Base-by-base conservation (phyloP, 495 filamentous ascomycete species). In the Schizothecium vesticola region DNA sequence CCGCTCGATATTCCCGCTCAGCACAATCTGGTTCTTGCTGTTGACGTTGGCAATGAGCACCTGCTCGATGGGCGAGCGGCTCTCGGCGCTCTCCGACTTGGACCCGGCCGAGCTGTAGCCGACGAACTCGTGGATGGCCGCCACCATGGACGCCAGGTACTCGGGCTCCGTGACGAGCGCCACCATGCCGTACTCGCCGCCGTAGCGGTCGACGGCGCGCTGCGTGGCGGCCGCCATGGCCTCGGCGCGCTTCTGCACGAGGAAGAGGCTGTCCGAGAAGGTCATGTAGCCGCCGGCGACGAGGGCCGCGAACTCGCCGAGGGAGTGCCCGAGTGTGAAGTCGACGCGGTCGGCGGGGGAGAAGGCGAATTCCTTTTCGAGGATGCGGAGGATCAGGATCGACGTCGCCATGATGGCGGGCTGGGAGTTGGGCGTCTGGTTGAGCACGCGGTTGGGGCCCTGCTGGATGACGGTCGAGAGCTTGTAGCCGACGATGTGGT, bases 341-440 rank as follows among this genome's bases (percentile, higher is more conserved):
- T 97, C 91, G 3, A 90, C 87, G 22, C 89, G 80, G 31, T 91
- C 86, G 10, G 80, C 76, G 9, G 86, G 85, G 58, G 88, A 79
- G 77, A 98, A 96, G 16, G 85, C 89, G 71, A 93, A 97, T 59
- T 97, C 90, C 36, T 86, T 77, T 77, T 98, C 92, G 62, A 99
- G 85, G 65, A 99, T 90, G 60, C 92, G 89, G 36, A 97, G 87
- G 70, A 97, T 96, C 25, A 97, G 82, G 72, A 98, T 86, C 25
- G 92, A 96, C 6, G 92, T 92, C 16, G 94, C 91, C 90, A 99
- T 94, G 77, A 98, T 95, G 60, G 95, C 94, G 0, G 95, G 95
- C 78, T 99, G 95, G 11, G 95, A 90, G 74, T 97, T 92, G 67
- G 89, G 87, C 13, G 95, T 97, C 61, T 86, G 85, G 51, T 91